Conservation (phyloP, 2,329 filamentous ascomycete genomes). For the Sporothrix humicola region DNA sequence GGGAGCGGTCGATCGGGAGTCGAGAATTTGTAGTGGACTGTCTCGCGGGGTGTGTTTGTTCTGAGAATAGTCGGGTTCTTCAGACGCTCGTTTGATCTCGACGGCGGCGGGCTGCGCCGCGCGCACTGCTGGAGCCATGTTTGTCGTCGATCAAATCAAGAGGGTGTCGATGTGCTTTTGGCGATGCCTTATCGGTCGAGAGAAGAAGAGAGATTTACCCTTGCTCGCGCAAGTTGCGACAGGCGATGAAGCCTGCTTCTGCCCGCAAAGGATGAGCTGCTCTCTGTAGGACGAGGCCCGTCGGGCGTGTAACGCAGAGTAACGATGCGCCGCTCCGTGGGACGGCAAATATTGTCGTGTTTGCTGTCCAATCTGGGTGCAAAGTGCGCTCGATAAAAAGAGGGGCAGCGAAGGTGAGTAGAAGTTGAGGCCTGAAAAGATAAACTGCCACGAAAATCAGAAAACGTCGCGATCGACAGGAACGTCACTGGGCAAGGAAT, state of each 20-base stretch:
- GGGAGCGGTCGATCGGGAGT: neutral
- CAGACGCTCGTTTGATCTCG: neutral
- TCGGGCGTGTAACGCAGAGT: slow-evolving; percentile 17
- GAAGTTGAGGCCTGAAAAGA: neutral
- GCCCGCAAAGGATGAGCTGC: no score
- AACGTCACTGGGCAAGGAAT: neutral
- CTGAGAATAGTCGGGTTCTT: neutral
- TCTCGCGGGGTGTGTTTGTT: neutral
- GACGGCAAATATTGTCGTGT: slow-evolving; percentile 1
- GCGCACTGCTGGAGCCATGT: slow-evolving; percentile 21
- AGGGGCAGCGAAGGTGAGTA: neutral
- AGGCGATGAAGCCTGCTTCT: no score
- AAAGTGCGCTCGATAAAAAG: neutral
- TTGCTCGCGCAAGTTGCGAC: neutral
- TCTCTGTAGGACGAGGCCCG: slow-evolving; percentile 5
- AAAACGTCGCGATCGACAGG: slow-evolving; percentile 8
- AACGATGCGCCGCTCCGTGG: neutral
- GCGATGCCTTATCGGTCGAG: neutral
- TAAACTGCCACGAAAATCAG: neutral
- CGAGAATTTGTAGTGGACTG: neutral
- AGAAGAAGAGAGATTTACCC: no score
- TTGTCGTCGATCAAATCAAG: neutral
- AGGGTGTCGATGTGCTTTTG: neutral
- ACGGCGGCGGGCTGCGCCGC: neutral
- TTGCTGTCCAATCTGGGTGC: neutral